Evolutionary conservation across 2,329 filamentous ascomycete genomes (phyloP), one percentile per base, ranked within the genome.

Genomic region (Claviceps arundinis): DNA sequence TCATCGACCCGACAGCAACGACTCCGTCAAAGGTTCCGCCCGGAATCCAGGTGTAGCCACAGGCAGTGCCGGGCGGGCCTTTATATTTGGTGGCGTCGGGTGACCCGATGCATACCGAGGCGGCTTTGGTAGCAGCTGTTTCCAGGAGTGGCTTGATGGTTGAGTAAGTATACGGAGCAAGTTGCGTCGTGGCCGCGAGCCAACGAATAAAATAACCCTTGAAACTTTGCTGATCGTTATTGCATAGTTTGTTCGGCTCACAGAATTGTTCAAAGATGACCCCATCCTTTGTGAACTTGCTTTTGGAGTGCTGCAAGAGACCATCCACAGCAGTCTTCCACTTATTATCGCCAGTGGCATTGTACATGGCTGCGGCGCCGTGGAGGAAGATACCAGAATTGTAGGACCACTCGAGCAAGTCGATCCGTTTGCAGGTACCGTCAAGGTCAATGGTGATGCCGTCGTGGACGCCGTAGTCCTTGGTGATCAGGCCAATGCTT

Each of bases 161-260:
- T 48, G 72, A 65, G 54, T 66, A 69, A 1, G 74, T 77, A 56
- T 73, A 71, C 1, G 80, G 76, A 1, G 75, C 78, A 59, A 83
- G 63, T 62, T 77, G 73, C 6, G 73, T 67, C 1, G 78, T 75
- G 17, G 69, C 70, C 1, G 78, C 74, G 62, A 84, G 67, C 79
- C 83, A 89, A 45, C 85, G 81, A 26, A 79, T 68, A 26, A 88
- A 71, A 64, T 87, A 89, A 11, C 82, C 85, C 68, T 89, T 89
- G 78, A 89, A 89, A 47, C 76, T 81, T 60, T 77, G 76, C 68
- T 89, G 84, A 64, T 89, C 85, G 56, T 74, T 74, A 68, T 87
- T 78, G 73, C 86, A 90, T 26, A 70, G 72, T 52, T 69, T 67
- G 53, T 66, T 66, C 7, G 65, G 67, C 68, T 89, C 85, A 68